Percentiles rank a stretch among this genome's conserved stretches.
These are phyloP conservation scores for Talinum fruticosum DNA, from an alignment of 148 eudicot species.

Conservation along the genomic window DNA sequence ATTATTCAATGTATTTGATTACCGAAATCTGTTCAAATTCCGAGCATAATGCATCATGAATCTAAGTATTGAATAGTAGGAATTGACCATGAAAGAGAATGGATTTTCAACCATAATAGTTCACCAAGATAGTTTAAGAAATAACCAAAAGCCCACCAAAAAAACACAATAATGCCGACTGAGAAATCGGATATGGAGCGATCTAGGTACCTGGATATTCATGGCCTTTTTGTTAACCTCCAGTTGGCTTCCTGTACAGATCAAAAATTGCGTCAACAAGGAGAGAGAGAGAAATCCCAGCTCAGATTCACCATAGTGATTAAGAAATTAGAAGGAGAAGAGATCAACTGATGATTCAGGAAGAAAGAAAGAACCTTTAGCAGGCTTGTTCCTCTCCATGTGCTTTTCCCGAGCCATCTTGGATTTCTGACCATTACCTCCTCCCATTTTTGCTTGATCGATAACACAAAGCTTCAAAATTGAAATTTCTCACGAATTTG, in stretches of 20 bases:
- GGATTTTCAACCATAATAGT: too few species aligned
- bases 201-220: conserved; percentile 59
- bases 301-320: background rate
- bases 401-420: conserved; percentile 75
- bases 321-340: background rate
- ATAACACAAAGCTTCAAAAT: background rate
- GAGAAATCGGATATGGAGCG: background rate
- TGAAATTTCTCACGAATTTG: background rate
- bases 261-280: background rate
- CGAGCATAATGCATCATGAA: too few species aligned
- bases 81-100: too few species aligned
- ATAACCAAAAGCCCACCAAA: background rate
- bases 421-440: conserved; percentile 72
- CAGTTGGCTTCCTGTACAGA: conserved; percentile 71
- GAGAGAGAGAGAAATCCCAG: background rate
- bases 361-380: conserved; percentile 32
- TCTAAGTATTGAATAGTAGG: too few species aligned
- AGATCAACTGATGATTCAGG: background rate
- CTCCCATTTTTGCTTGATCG: conserved; percentile 37
- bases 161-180: background rate
- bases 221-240: conserved; percentile 80
- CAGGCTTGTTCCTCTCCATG: conserved; percentile 49
- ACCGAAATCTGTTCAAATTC: too few species aligned
- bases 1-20: too few species aligned
- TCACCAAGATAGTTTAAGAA: background rate